These are phyloP conservation scores for Lentinula boryana DNA, from an alignment of 768 basidiomycete species.

Conservation along the genomic window DNA sequence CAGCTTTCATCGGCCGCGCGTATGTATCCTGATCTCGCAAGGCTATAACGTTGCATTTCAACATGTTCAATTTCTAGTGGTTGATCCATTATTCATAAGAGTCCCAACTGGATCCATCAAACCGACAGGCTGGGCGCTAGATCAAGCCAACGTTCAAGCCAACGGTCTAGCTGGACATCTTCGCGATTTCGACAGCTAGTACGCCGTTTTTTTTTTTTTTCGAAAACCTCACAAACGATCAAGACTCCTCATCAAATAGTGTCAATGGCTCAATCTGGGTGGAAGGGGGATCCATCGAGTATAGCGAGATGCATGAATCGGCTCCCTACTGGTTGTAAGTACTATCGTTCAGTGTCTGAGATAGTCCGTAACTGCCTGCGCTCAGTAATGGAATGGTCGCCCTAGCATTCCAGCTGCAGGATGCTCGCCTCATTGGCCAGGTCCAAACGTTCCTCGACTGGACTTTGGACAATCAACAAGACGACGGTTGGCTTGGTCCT, in stretches of 20 bases:
- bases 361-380: not conserved
- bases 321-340: constrained; percentile 41
- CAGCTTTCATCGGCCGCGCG: constrained; percentile 1
- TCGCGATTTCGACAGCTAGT: constrained; percentile 35
- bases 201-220: constrained; percentile 4
- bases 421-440: constrained; percentile 30
- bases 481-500: constrained; percentile 38
- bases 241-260: constrained; percentile 11
- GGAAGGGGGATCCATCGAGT: constrained; percentile 34
- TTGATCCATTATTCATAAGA: constrained; percentile 22
- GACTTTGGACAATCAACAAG: constrained; percentile 28
- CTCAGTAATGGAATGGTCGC: constrained; percentile 34
- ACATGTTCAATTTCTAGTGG: constrained; percentile 16
- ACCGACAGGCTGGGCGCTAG: constrained; percentile 32
- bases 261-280: constrained; percentile 40
- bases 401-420: constrained; percentile 33
- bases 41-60: not conserved
- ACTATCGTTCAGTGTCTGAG: not conserved
- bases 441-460: constrained; percentile 32
- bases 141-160: constrained; percentile 35
- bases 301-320: constrained; percentile 38
- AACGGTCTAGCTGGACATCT: constrained; percentile 35
- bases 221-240: not conserved
- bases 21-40: not conserved
- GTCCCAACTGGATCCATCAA: constrained; percentile 31